Conservation (phyloP, 495 filamentous ascomycete genomes). For the Penicillium egyptiacum region DNA sequence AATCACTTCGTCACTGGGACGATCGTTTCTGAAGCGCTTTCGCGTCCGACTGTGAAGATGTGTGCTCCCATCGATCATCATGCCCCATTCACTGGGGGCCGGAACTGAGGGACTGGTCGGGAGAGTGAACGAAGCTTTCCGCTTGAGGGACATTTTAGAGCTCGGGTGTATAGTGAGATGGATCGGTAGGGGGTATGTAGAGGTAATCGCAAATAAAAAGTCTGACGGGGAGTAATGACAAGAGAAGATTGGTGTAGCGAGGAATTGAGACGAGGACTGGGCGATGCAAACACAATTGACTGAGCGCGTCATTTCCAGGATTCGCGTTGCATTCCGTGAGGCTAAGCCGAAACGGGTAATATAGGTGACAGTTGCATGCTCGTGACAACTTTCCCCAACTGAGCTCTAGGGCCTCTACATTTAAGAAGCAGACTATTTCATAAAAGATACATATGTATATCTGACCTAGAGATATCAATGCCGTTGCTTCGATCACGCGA, state of each 20-base stretch:
- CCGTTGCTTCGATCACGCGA: neutral
- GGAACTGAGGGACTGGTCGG: constrained; percentile 34
- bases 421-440: neutral
- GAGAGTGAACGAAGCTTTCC: constrained; percentile 47
- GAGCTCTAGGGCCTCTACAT: neutral
- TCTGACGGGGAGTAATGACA: neutral
- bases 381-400: neutral
- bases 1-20: constrained; percentile 47
- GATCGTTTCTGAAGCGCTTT: constrained; percentile 52
- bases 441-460: too few species aligned
- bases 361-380: constrained; percentile 13
- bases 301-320: constrained; percentile 21
- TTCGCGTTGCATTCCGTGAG: constrained; percentile 25
- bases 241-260: constrained; percentile 12
- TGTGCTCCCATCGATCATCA: constrained; percentile 33
- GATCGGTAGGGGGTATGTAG: neutral
- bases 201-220: neutral
- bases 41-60: constrained; percentile 52
- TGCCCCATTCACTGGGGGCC: constrained; percentile 26
- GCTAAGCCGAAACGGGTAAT: constrained; percentile 28
- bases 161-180: neutral
- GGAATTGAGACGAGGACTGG: constrained; percentile 16
- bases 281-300: constrained; percentile 19
- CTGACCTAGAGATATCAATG: neutral
- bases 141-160: constrained; percentile 48